Base-by-base conservation (phyloP, 2,329 filamentous ascomycete genomes). In the Ophioceras dolichostomum region DNA sequence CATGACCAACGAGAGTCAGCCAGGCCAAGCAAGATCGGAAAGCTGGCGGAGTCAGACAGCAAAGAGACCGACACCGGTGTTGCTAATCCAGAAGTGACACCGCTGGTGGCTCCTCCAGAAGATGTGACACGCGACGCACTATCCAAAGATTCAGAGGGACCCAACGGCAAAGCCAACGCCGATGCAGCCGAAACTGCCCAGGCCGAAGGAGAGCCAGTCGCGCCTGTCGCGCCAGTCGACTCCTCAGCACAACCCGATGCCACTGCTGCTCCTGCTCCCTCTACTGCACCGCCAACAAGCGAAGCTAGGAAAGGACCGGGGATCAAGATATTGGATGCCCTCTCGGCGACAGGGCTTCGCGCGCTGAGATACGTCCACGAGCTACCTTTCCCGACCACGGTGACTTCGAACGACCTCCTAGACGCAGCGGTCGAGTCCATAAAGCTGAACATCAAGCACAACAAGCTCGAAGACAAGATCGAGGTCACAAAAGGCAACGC, bases 331-430 rank as follows among this genome's bases (percentile, higher is more conserved):
- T 74, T 98, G 8, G 91, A 98, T 58, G 91, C 91, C 0, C 70
- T 98, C 5, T 98, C 91, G 9, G 91, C 91, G 1, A 94, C 88
- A 3, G 91, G 91, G 18, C 71, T 98, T 5, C 79, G 91, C 43
- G 91, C 91, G 5, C 61, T 98, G 30, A 81, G 91, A 42, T 98
- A 96, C 57, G 84, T 85, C 1, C 80, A 87, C 47, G 91, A 98
- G 54, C 76, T 98, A 19, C 86, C 91, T 0, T 86, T 88, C 47
- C 71, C 77, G 12, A 91, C 85, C 3, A 76, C 75, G 0, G 70
- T 94, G 29, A 89, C 85, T 5, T 86, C 88, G 24, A 98, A 98
- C 56, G 91, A 98, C 51, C 70, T 96, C 39, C 86, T 86, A 2
- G 60, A 70, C 12, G 74, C 77, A 1, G 88, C 88, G 2, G 80